These are phyloP conservation scores for Aureoboletus auriporus DNA, from an alignment of 768 basidiomycete genomes.

Conservation along the genomic window DNA sequence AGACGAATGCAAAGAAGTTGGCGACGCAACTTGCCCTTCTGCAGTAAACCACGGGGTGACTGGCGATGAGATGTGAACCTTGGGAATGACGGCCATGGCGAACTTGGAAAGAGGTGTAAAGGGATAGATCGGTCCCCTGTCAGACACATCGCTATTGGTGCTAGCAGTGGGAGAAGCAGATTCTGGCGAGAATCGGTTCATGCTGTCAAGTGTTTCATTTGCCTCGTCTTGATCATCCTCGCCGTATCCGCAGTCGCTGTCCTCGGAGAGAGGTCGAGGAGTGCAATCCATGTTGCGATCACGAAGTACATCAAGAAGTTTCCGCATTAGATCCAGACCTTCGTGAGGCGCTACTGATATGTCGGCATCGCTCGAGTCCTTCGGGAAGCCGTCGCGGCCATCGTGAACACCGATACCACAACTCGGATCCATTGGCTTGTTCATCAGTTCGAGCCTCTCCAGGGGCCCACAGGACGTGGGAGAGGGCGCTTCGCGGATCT, in stretches of 20 bases:
- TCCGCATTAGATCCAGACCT: constrained; percentile 5
- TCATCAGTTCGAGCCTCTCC: neutral
- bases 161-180: neutral
- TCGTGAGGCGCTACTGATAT: neutral
- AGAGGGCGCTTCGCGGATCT: neutral
- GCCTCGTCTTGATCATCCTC: neutral
- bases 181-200: neutral
- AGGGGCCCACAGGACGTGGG: neutral
- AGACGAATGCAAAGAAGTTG: neutral
- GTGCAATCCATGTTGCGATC: constrained; percentile 6
- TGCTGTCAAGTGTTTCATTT: neutral
- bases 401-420: neutral
- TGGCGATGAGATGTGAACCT: neutral
- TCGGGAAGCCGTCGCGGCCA: neutral
- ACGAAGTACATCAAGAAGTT: constrained; percentile 8
- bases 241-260: neutral
- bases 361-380: neutral
- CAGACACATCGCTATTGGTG: constrained; percentile 1
- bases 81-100: neutral
- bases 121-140: constrained; percentile 2
- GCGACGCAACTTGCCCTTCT: neutral
- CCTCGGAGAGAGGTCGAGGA: constrained; percentile 4
- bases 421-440: neutral
- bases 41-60: neutral
- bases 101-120: neutral